Evolutionary conservation across 371 early-diverging fungal species (phyloP).

Genomic region (Blakeslea trispora): DNA sequence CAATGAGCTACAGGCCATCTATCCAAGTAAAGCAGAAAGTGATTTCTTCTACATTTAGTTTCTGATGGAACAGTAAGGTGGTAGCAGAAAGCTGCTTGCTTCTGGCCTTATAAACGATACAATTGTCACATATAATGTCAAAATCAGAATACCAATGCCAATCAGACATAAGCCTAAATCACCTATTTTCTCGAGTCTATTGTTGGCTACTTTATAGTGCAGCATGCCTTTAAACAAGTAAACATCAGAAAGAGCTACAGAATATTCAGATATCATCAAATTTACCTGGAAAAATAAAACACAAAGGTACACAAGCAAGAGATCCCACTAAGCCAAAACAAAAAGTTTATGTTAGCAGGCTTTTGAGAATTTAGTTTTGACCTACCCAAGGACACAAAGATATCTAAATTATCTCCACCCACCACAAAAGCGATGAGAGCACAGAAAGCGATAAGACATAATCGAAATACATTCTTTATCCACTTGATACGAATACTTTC

Average conservation of each 20-base stretch:
- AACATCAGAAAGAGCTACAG: not conserved
- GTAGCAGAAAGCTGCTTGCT: slow-evolving; percentile 6
- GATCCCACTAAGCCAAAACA: slow-evolving; percentile 31
- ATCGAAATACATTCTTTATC: slow-evolving; percentile 66
- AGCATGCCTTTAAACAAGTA: slow-evolving; percentile 49
- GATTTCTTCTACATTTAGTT: too few species aligned
- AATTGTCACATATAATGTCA: slow-evolving; percentile 44
- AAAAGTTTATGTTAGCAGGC: too few species aligned
- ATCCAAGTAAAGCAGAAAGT: too few species aligned
- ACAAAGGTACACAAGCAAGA: slow-evolving; percentile 55
- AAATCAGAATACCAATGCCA: slow-evolving; percentile 55
- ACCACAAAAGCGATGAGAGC: slow-evolving; percentile 58
- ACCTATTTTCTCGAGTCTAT: slow-evolving; percentile 25
- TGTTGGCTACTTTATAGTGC: slow-evolving; percentile 56
- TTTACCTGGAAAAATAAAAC: slow-evolving; percentile 71
- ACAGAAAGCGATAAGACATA: slow-evolving; percentile 50
- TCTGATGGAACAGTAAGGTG: slow-evolving; percentile 18
- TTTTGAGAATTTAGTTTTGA: too few species aligned
- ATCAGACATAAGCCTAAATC: slow-evolving; percentile 51
- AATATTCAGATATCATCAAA: not conserved
- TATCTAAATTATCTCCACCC: slow-evolving; percentile 68
- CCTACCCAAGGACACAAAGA: slow-evolving; percentile 61
- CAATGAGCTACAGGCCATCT: too few species aligned
- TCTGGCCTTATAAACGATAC: slow-evolving; percentile 28
- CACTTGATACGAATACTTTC: slow-evolving; percentile 52